Percentiles rank a stretch among this genome's conserved stretches.
Evolutionary conservation across 495 filamentous ascomycete species (phyloP).

Genomic region (Neohortaea acidophila): DNA sequence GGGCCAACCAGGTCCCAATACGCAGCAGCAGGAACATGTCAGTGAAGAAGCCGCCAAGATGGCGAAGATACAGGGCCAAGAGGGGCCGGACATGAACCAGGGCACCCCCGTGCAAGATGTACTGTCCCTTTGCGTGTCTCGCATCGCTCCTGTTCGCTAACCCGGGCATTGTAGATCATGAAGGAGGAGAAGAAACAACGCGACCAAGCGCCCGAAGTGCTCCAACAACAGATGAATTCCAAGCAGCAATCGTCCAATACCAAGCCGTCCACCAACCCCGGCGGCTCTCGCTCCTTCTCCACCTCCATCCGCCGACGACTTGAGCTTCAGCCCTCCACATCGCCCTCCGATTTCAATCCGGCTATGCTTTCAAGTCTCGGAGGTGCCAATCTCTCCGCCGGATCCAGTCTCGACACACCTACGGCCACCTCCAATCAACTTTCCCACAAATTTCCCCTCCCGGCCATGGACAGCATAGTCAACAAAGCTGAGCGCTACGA

Average conservation of each 20-base stretch:
- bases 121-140: no score
- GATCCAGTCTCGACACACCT: conserved; percentile 1
- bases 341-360: no score
- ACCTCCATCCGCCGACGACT: conserved; percentile 33
- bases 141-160: no score
- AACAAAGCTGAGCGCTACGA: conserved; percentile 68
- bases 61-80: conserved; percentile 28
- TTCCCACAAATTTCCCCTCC: conserved; percentile 54
- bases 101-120: conserved; percentile 54
- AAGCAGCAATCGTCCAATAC: conserved; percentile 4
- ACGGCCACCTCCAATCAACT: not conserved
- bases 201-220: conserved; percentile 52
- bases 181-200: conserved; percentile 44
- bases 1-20: conserved; percentile 30
- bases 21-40: conserved; percentile 43
- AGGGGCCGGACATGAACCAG: conserved; percentile 39
- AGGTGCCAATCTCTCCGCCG: no score
- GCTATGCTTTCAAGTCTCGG: no score
- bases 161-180: no score
- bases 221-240: conserved; percentile 40
- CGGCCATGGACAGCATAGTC: conserved; percentile 43
- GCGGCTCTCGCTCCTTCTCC: conserved; percentile 43
- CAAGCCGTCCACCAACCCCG: conserved; percentile 19
- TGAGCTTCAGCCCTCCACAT: conserved; percentile 2
- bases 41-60: conserved; percentile 50